Evolutionary conservation across 208 protist species (phyloP).

Genomic region (Trichomonas vaginalis): DNA sequence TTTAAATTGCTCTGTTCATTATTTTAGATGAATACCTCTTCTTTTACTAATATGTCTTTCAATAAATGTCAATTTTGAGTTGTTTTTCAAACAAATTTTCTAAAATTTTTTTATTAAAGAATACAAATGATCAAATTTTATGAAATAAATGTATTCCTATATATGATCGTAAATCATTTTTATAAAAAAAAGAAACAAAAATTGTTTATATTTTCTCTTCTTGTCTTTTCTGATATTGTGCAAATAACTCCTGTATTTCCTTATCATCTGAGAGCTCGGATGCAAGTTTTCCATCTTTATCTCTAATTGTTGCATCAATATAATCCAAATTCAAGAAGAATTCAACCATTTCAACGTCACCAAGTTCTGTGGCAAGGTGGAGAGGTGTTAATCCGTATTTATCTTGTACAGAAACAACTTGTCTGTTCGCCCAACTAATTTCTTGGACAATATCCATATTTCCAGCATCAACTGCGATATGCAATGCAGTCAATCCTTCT

Average conservation of each 20-base stretch:
- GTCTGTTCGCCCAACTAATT: neutral
- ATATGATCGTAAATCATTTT: too few relatives aligned
- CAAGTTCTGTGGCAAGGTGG: neutral
- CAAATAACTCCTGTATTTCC: neutral
- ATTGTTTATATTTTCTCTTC: neutral
- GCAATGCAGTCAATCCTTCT: neutral
- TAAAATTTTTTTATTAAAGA: too few relatives aligned
- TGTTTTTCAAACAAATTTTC: too few relatives aligned
- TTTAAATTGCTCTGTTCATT: too few relatives aligned
- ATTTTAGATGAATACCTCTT: too few relatives aligned
- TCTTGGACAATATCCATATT: neutral
- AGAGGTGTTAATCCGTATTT: slow-evolving; percentile 4
- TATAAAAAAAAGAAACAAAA: too few relatives aligned
- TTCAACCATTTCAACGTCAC: neutral
- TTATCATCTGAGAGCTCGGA: neutral
- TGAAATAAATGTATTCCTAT: too few relatives aligned
- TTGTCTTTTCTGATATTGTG: neutral
- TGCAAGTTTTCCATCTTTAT: neutral
- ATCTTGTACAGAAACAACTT: neutral
- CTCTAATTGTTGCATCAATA: neutral
- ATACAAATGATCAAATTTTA: too few relatives aligned
- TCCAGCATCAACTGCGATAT: neutral
- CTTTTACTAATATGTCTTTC: too few relatives aligned
- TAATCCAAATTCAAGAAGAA: neutral
- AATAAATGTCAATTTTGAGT: too few relatives aligned